phyloP scores from a whole-genome alignment of 2,329 filamentous ascomycete genomes.

The Aspergillus amoenus region DNA sequence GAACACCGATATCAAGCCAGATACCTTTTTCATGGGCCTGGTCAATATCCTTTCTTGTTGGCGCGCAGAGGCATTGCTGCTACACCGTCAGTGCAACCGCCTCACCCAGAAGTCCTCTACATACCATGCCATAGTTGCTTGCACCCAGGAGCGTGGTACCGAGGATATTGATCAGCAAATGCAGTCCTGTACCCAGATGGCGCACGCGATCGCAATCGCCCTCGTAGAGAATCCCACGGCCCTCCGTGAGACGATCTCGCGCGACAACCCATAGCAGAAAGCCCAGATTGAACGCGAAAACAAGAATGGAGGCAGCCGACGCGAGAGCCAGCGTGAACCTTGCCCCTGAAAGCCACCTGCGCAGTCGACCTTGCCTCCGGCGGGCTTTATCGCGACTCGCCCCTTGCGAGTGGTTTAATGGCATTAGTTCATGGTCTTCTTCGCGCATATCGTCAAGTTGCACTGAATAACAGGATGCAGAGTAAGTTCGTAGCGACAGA shows the following conservation, averaged over 20 bases:
- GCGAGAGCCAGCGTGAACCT: background rate
- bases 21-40: constrained; percentile 42
- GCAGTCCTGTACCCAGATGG: constrained; percentile 27
- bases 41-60: constrained; percentile 52
- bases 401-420: no score
- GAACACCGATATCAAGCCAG: constrained; percentile 49
- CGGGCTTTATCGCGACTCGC: background rate
- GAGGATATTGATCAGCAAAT: constrained; percentile 51
- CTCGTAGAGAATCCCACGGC: constrained; percentile 7
- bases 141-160: constrained; percentile 47
- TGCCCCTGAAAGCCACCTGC: background rate
- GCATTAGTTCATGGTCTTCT: no score
- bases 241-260: background rate
- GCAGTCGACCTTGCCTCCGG: background rate
- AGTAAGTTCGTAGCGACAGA: no score
- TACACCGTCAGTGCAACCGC: background rate
- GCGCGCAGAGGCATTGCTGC: constrained; percentile 51
- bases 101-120: no score
- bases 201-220: constrained; percentile 12
- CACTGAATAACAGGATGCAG: no score
- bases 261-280: constrained; percentile 1
- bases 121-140: constrained; percentile 49
- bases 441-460: no score
- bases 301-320: background rate
- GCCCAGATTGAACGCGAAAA: background rate